Conservation (phyloP, 1,284 basidiomycete genomes). For the Laetiporus sulphureus region DNA sequence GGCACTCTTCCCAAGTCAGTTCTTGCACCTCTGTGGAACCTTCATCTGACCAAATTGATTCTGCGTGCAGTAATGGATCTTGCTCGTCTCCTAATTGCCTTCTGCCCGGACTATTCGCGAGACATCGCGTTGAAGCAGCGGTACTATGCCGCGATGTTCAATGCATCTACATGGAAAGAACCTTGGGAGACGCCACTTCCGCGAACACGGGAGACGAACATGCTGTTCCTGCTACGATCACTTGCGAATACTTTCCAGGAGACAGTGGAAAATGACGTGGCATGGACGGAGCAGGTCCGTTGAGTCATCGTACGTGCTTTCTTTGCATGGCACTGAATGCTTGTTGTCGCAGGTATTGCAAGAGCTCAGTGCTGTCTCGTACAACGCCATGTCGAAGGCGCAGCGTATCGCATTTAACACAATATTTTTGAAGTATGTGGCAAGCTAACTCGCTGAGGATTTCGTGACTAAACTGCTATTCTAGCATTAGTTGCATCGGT, state of each 20-base stretch:
- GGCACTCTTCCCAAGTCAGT: slow-evolving; percentile 78
- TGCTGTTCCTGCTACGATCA: slow-evolving; percentile 77
- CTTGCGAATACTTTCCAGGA: slow-evolving; percentile 79
- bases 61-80: slow-evolving; percentile 79
- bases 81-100: slow-evolving; percentile 69
- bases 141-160: slow-evolving; percentile 60
- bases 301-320: not conserved
- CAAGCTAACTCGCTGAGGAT: not conserved
- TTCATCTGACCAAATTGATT: not conserved
- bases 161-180: slow-evolving; percentile 61
- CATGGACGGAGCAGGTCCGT: slow-evolving; percentile 48
- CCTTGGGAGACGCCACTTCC: slow-evolving; percentile 47
- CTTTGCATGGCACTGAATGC: slow-evolving; percentile 2
- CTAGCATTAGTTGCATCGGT: slow-evolving; percentile 57
- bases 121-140: slow-evolving; percentile 39
- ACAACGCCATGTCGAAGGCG: slow-evolving; percentile 54
- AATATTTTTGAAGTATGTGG: slow-evolving; percentile 68
- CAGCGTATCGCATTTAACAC: slow-evolving; percentile 74
- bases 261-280: slow-evolving; percentile 33
- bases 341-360: slow-evolving; percentile 43
- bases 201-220: slow-evolving; percentile 81
- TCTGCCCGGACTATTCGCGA: slow-evolving; percentile 47
- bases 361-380: slow-evolving; percentile 41
- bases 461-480: slow-evolving; percentile 5
- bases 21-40: slow-evolving; percentile 1